Base-by-base conservation (phyloP, 1,139 yeast species). In the Yamadazyma aaseri region DNA sequence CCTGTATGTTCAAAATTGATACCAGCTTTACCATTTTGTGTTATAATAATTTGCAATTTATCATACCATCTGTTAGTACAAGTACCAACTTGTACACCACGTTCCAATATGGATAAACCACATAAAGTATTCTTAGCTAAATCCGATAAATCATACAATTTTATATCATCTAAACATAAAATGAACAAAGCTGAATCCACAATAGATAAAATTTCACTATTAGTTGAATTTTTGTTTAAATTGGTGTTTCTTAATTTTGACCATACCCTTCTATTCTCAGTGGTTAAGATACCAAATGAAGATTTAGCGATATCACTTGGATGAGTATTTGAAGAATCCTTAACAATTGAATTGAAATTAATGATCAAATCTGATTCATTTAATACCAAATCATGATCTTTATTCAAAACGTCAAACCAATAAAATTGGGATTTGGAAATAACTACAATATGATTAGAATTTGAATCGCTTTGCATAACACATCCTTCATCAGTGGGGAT, bases 1-100 rank as follows among this genome's bases (percentile, higher is more conserved):
- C 96, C 96, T 0, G 96, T 89, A 54, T 89, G 96, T 55, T 89
- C 97, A 55, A 89, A 89, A 58, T 89, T 89, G 49, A 89, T 81
- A 26, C 97, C 97, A 1, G 95, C 96, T 57, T 86, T 86, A 24
- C 95, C 96, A 57, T 87, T 86, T 55, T 81, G 79, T n/a, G 96
- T 86, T 34, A 89, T 79, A 38, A 89, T 89, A 45, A 89, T 73
- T 59, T 89, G 97, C 44, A 89, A 65, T 62, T 89, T 89, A 60
- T 89, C 96, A 56, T 87, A 89, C 96, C 96, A 89, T 56, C 97
- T 72, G 59, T 89, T 89, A 25, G 96, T 85, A 61, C 96, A 87
- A 8, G 96, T 87, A 42, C 97, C 97, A 23, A 84, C 83, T 61
- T 89, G 96, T 33, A 86, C 79, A 50, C 96, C 96, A 49, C 84